These are phyloP conservation scores for Termitomyces sp. DNA, from an alignment of 768 basidiomycete species.

Conservation along the genomic window DNA sequence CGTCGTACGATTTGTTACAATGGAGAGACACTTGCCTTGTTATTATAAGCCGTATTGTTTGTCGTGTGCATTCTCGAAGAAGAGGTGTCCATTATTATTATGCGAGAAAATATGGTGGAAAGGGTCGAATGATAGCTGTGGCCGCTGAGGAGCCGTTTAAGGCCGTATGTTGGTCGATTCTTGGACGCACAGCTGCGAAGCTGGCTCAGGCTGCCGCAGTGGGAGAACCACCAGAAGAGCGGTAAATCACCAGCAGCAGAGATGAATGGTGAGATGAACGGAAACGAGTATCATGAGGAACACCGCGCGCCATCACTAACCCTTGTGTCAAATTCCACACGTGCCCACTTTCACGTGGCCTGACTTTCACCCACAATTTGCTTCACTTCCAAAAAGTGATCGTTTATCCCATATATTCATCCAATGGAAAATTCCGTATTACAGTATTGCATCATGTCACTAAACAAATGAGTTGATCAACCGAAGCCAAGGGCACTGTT, in stretches of 20 bases:
- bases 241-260: conserved; percentile 1
- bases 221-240: background rate
- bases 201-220: background rate
- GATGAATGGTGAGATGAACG: conserved; percentile 7
- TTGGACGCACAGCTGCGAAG: background rate
- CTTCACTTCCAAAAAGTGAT: no score
- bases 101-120: background rate
- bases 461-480: background rate
- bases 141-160: background rate
- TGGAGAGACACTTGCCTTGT: background rate
- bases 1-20: background rate
- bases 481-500: background rate
- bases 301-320: background rate
- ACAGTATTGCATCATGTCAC: background rate
- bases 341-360: background rate
- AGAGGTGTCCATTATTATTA: background rate
- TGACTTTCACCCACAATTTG: background rate
- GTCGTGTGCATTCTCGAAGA: background rate
- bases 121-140: background rate
- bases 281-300: background rate
- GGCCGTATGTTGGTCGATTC: background rate
- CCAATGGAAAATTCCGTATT: background rate
- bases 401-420: background rate
- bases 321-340: background rate
- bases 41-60: background rate